phyloP scores from a whole-genome alignment of 2,329 filamentous ascomycete species.

The Nemania sp. region DNA sequence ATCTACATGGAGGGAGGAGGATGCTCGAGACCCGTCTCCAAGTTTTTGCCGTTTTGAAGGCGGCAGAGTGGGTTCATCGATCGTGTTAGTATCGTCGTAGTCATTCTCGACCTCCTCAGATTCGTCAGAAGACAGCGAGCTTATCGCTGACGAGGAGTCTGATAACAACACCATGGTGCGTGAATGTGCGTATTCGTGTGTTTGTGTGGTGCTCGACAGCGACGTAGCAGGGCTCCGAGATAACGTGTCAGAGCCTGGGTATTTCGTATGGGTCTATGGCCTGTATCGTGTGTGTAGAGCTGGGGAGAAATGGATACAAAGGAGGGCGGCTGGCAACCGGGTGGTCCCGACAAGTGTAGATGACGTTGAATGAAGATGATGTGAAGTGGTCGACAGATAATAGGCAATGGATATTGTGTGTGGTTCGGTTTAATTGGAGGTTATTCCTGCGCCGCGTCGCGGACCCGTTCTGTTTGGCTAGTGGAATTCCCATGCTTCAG shows the following conservation, averaged over 20 bases:
- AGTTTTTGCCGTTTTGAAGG: constrained; percentile 55
- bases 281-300: neutral
- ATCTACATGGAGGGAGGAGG: constrained; percentile 63
- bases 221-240: constrained; percentile 6
- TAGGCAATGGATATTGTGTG: neutral
- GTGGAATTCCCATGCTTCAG: neutral
- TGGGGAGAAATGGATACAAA: constrained; percentile 3
- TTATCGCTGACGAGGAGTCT: constrained; percentile 51
- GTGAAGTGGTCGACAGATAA: neutral
- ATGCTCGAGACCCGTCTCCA: constrained; percentile 53
- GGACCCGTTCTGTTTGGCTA: constrained; percentile 20
- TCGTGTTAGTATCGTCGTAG: constrained; percentile 45
- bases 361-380: constrained; percentile 18
- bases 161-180: constrained; percentile 49
- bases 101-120: constrained; percentile 50
- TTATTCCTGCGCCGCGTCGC: constrained; percentile 24
- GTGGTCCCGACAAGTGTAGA: constrained; percentile 7
- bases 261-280: constrained; percentile 19
- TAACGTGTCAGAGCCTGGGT: constrained; percentile 25
- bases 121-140: constrained; percentile 51
- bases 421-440: constrained; percentile 33
- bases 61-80: constrained; percentile 49
- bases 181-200: constrained; percentile 1
- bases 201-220: constrained; percentile 7
- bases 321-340: constrained; percentile 8